phyloP scores from a whole-genome alignment of 2,329 filamentous ascomycete species.

The Tolypocladium inflatum region DNA sequence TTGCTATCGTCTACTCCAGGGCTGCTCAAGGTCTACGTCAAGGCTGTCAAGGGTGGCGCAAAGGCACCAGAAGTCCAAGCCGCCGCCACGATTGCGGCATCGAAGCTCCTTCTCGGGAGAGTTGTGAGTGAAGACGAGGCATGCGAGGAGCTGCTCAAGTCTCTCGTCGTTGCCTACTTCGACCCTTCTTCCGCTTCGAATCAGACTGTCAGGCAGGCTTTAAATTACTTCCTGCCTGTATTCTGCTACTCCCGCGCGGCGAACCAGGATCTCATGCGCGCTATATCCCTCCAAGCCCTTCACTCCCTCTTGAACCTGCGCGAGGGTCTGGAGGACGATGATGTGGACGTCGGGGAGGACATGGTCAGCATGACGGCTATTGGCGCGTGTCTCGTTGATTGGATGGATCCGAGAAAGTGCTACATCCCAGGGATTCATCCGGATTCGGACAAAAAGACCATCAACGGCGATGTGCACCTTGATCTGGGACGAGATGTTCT shows the following conservation, averaged over 20 bases:
- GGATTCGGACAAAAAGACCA: conserved; percentile 51
- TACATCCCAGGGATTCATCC: conserved; percentile 39
- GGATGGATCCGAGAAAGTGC: conserved; percentile 86
- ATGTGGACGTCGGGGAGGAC: conserved; percentile 63
- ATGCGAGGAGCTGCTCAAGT: conserved; percentile 69
- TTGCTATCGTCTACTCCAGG: conserved; percentile 59
- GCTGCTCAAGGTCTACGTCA: conserved; percentile 77
- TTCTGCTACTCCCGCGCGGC: conserved; percentile 80
- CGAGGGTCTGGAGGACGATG: conserved; percentile 65
- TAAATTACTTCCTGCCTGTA: conserved; percentile 90
- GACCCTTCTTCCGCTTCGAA: conserved; percentile 74
- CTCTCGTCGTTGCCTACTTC: conserved; percentile 80
- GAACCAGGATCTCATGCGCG: conserved; percentile 75
- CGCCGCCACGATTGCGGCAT: conserved; percentile 69
- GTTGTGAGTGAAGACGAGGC: conserved; percentile 63
- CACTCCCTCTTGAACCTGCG: conserved; percentile 65
- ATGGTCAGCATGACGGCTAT: conserved; percentile 74
- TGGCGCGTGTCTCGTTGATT: conserved; percentile 78
- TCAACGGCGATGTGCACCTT: conserved; percentile 72
- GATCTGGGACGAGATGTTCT: conserved; percentile 69
- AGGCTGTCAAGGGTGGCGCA: conserved; percentile 64
- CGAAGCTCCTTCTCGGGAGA: conserved; percentile 75
- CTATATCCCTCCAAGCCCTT: conserved; percentile 63
- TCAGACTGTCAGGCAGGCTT: conserved; percentile 71
- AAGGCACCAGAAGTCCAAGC: conserved; percentile 68